Conservation (phyloP, 2,329 filamentous ascomycete genomes). For the Phialophora macrospora region DNA sequence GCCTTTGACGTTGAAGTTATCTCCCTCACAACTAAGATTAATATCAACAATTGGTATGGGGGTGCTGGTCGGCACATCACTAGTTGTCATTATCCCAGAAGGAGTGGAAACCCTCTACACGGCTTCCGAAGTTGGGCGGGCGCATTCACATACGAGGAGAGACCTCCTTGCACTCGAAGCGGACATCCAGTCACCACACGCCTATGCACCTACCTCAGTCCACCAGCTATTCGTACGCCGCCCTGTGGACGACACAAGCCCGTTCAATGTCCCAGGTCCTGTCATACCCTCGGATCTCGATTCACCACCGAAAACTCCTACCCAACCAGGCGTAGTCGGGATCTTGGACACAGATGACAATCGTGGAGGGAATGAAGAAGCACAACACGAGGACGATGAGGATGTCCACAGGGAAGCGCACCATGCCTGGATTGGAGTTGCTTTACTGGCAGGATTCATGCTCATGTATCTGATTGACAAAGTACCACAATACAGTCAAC, state of each 20-base stretch:
- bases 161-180: constrained; percentile 41
- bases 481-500: constrained; percentile 72
- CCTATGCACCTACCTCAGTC: background rate
- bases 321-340: constrained; percentile 39
- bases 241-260: constrained; percentile 27
- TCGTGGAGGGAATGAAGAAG: constrained; percentile 46
- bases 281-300: constrained; percentile 39
- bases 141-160: constrained; percentile 41
- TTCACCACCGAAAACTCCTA: constrained; percentile 40
- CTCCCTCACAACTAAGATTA: constrained; percentile 81
- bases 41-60: constrained; percentile 93
- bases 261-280: constrained; percentile 42
- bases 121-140: constrained; percentile 44
- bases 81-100: constrained; percentile 97
- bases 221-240: constrained; percentile 12
- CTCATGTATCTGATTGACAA: constrained; percentile 97
- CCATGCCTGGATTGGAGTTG: constrained; percentile 82
- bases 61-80: constrained; percentile 88
- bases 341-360: constrained; percentile 41
- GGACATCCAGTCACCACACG: constrained; percentile 42
- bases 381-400: constrained; percentile 49
- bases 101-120: constrained; percentile 87
- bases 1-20: constrained; percentile 85
- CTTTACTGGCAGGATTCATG: constrained; percentile 84
- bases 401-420: constrained; percentile 54